Evolutionary conservation across 352 stramenopile genomes (phyloP).

Genomic region (Pythium utonaiense): DNA sequence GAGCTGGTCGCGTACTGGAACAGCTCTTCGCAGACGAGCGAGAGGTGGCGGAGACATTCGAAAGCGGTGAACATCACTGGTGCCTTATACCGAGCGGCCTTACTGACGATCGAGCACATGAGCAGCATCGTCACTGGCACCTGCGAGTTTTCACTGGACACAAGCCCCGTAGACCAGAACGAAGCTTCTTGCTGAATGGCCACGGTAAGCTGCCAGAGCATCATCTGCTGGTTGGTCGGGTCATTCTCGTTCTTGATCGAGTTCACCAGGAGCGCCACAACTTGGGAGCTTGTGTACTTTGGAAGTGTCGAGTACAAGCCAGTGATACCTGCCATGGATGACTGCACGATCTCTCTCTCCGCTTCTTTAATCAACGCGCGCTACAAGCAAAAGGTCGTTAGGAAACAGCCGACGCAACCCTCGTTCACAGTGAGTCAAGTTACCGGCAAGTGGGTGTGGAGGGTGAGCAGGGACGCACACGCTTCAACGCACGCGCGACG

Average conservation of each 20-base stretch:
- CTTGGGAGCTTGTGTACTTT: constrained; percentile 83
- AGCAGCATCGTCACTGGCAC: constrained; percentile 81
- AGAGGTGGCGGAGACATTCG: constrained; percentile 80
- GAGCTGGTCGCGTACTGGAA: constrained; percentile 75
- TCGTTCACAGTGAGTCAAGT: not conserved
- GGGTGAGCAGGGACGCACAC: constrained; percentile 75
- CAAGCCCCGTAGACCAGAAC: constrained; percentile 75
- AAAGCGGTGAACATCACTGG: constrained; percentile 84
- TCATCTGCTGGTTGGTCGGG: constrained; percentile 88
- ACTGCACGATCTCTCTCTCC: constrained; percentile 59
- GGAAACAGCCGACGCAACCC: not conserved
- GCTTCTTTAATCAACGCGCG: constrained; percentile 77
- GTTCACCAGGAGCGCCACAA: constrained; percentile 79
- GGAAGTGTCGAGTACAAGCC: constrained; percentile 78
- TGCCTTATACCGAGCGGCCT: constrained; percentile 77
- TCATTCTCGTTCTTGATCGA: constrained; percentile 79
- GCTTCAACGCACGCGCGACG: constrained; percentile 75
- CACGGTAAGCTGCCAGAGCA: constrained; percentile 84
- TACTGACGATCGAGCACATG: constrained; percentile 82
- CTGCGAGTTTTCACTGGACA: constrained; percentile 81
- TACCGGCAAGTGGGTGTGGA: constrained; percentile 77
- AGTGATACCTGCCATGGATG: constrained; percentile 59
- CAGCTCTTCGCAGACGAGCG: constrained; percentile 70
- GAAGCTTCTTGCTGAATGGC: constrained; percentile 85
- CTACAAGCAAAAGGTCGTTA: constrained; percentile 17